Evolutionary conservation across 2,329 filamentous ascomycete species (phyloP), one percentile per base, ranked within the genome.

Genomic region (Coniochaeta sp.): DNA sequence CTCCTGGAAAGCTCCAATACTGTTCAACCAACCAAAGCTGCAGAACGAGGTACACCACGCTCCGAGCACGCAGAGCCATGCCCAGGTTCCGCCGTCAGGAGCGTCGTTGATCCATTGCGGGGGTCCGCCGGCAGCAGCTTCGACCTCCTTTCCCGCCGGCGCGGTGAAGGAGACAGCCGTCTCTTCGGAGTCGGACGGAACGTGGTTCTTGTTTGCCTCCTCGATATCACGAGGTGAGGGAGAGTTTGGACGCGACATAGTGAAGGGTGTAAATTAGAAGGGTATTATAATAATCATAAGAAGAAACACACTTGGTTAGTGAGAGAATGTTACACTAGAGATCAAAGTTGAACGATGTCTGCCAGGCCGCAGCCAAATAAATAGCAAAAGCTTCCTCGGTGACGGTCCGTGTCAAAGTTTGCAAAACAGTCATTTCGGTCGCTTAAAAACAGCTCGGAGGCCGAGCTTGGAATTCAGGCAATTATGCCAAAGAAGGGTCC

Each of bases 1-100:
- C 47, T 78, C 74, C 69, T 86, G 81, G 66, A 87, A 87, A 7
- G 85, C 76, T 3, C 84, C 84, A 8, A 78, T 77, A 64, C 64
- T 77, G 66, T 79, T 79, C 60, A 78, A 63, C 31, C 78, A 63
- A 1, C 77, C 77, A 65, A 78, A 79, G 1, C 74, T 78, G 65
- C 74, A 78, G 26, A 75, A 75, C 0, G 70, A 68, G 1, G 67
- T 69, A 60, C 72, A 74, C 72, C 72, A 75, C 0, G 66, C 71
- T 14, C 73, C 73, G 6, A 73, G 62, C 6, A 75, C 70, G 1
- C 73, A 72, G 1, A 74, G 67, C 73, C 73, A 76, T 1, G 73
- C 73, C 1, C 50, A 58, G 0, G 57, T 26, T 3, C 72, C 72
- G 14, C 72, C 72, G 56, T 72, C 69, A 8, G 68, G 67, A 19